Base-by-base conservation (phyloP, 208 protist species). In the Acanthamoeba sp. region DNA sequence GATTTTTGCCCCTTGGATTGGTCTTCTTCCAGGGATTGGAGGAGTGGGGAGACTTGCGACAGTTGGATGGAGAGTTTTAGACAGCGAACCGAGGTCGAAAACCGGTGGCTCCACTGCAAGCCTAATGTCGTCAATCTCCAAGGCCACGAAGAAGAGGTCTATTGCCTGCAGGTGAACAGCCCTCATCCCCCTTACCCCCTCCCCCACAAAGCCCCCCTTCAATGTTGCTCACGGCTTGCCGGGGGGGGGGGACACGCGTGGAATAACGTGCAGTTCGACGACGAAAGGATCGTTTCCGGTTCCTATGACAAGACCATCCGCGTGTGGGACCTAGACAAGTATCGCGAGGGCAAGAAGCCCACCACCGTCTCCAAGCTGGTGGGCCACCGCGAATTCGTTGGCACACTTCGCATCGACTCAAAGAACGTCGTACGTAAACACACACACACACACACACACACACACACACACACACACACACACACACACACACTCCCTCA, bases 241-340 rank as follows among this genome's bases (percentile, higher is more conserved):
- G 10, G n/a, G n/a, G n/a, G n/a, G n/a, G n/a, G n/a, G n/a, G n/a
- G n/a, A n/a, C n/a, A n/a, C n/a, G n/a, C n/a, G n/a, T n/a, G n/a
- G n/a, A n/a, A n/a, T n/a, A n/a, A n/a, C n/a, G n/a, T n/a, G n/a
- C 45, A 91, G 84, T 91, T 91, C 22, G 84, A 91, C 32, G 84
- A 91, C 1, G 84, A 91, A 4, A 66, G 59, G 34, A 91, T 91
- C 52, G 59, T 91, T 3, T 73, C 55, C 18, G 84, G 84, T 29
- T 91, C 84, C 7, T 73, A 73, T 55, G 84, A 91, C 55, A 64
- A 71, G 24, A 91, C 84, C 34, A 42, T 91, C 34, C 50, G 59
- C 50, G 84, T 91, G 14, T 91, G 84, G 84, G 59, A 91, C 36
- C 29, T 91, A 29, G 55, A 57, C 76, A 50, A 38, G 40, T 57